Percentiles rank a stretch among this genome's conserved stretches.
phyloP scores from a whole-genome alignment of 1,139 yeast genomes.

The Entelexis paramagnoliae region DNA sequence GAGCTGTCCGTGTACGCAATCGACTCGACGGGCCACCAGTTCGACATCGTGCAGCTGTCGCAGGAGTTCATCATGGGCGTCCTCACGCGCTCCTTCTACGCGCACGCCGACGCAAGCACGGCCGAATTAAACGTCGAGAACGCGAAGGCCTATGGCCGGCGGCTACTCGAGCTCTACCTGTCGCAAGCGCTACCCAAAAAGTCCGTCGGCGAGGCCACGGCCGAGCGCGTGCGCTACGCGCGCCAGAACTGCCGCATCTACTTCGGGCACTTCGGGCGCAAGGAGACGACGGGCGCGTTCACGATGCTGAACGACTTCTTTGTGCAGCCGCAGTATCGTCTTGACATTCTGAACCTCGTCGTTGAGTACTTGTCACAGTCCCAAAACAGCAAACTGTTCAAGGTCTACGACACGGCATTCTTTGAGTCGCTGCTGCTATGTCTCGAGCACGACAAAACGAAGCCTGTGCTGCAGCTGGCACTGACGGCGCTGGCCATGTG shows the following conservation, averaged over 20 bases:
- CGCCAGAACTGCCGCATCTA: conserved; percentile 38
- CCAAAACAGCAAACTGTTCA: conserved; percentile 32
- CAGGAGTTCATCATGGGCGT: conserved; percentile 37
- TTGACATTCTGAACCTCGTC: conserved; percentile 34
- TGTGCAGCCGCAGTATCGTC: conserved; percentile 30
- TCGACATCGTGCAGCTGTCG: conserved; percentile 36
- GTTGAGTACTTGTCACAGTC: conserved; percentile 28
- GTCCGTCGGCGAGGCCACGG: conserved; percentile 20
- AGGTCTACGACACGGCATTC: conserved; percentile 36
- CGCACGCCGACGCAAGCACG: conserved; percentile 23
- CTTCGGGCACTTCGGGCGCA: conserved; percentile 37
- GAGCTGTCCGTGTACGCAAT: conserved; percentile 47
- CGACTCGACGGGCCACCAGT: conserved; percentile 47
- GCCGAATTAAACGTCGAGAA: conserved; percentile 26
- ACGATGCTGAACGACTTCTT: conserved; percentile 34
- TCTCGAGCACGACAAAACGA: conserved; percentile 40
- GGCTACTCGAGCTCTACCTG: conserved; percentile 20
- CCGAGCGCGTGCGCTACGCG: conserved; percentile 44
- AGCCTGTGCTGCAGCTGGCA: conserved; percentile 37
- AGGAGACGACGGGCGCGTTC: conserved; percentile 33
- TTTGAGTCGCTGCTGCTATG: conserved; percentile 38
- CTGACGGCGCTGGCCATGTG: conserved; percentile 43
- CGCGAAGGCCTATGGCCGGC: conserved; percentile 6
- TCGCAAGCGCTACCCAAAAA: conserved; percentile 13
- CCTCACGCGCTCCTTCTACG: conserved; percentile 26